Evolutionary conservation across 352 stramenopile species (phyloP), one percentile per base, ranked within the genome.

Genomic region (Globisporangium paroecandrum): DNA sequence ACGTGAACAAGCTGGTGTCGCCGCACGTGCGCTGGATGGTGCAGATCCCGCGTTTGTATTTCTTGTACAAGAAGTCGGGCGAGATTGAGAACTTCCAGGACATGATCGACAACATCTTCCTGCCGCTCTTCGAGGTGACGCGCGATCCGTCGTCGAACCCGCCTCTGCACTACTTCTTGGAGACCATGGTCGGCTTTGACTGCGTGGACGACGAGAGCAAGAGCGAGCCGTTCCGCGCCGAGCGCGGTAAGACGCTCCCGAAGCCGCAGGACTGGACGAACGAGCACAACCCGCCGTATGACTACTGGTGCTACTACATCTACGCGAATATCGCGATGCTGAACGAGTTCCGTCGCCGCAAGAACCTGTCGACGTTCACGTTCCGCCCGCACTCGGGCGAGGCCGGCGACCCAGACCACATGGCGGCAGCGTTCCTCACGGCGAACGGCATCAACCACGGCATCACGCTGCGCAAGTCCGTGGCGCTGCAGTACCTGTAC

Each of bases 181-280:
- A 98, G 72, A 97, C 90, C 1, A 88, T 99, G 75, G 93, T 99
- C 49, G 98, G 96, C 51, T 99, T 99, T 68, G 98, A 99, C 76
- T 99, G 92, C 24, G 98, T 99, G 10, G 98, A 99, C 70, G 98
- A 99, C 71, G 98, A 99, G 77, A 98, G 91, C 68, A 98, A 98
- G 75, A 75, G 89, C 12, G 97, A 98, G 68, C 78, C 81, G 9
- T 75, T 95, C n/a, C 87, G 85, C 59, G 81, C 85, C 64, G 85
- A 93, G 69, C 80, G 78, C n/a, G 85, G 84, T 54, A 93, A 93
- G 73, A 72, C 76, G 60, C 64, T 97, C 59, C 77, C 89, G 4
- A 81, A 84, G 60, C 92, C 93, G 0, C 77, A 91, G 29, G 74
- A 95, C 47, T 98, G 94, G 92, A 98, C 75, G 36, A 79, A 82